A percentile compares a stretch with the other conserved stretches of the same genome.
phyloP scores from a whole-genome alignment of 352 stramenopile genomes.

The Pilasporangium apinafurcum region DNA sequence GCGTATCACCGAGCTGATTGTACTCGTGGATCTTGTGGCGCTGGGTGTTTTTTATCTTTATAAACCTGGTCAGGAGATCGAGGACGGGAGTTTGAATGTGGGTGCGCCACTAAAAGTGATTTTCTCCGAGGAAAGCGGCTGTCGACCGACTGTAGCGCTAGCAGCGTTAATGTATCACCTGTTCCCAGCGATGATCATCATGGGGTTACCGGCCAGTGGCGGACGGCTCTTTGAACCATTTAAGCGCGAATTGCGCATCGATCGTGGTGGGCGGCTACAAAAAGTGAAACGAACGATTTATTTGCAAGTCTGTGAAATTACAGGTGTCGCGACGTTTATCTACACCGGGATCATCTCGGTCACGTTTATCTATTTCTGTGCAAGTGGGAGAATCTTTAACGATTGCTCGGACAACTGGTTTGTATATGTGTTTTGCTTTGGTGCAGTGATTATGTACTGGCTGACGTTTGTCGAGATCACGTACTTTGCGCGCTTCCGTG shows the following conservation, averaged over 20 bases:
- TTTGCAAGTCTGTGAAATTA: slow-evolving; percentile 72
- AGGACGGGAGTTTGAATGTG: slow-evolving; percentile 37
- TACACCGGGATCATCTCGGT: slow-evolving; percentile 38
- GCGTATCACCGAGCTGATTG: slow-evolving; percentile 52
- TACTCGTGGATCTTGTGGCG: slow-evolving; percentile 42
- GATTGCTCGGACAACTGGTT: slow-evolving; percentile 32
- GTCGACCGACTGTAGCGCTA: slow-evolving; percentile 41
- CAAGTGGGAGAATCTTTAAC: slow-evolving; percentile 47
- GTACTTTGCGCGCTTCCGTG: slow-evolving; percentile 69
- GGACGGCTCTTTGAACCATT: slow-evolving; percentile 67
- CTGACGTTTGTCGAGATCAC: slow-evolving; percentile 61
- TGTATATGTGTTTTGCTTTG: slow-evolving; percentile 39
- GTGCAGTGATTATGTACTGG: slow-evolving; percentile 44
- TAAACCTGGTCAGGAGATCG: slow-evolving; percentile 16
- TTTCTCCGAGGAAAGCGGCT: slow-evolving; percentile 31
- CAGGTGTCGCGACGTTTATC: slow-evolving; percentile 46
- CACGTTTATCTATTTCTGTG: slow-evolving; percentile 48
- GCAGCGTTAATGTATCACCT: slow-evolving; percentile 66
- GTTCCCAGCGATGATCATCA: slow-evolving; percentile 48
- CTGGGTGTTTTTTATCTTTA: slow-evolving; percentile 62
- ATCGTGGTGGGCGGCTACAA: slow-evolving; percentile 43
- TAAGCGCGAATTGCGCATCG: slow-evolving; percentile 55
- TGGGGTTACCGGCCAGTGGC: slow-evolving; percentile 60
- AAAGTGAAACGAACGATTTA: slow-evolving; percentile 79
- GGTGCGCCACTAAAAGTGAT: slow-evolving; percentile 27